Evolutionary conservation across 148 eudicot genomes (phyloP).

Genomic region (Salicornia ramosissima): DNA sequence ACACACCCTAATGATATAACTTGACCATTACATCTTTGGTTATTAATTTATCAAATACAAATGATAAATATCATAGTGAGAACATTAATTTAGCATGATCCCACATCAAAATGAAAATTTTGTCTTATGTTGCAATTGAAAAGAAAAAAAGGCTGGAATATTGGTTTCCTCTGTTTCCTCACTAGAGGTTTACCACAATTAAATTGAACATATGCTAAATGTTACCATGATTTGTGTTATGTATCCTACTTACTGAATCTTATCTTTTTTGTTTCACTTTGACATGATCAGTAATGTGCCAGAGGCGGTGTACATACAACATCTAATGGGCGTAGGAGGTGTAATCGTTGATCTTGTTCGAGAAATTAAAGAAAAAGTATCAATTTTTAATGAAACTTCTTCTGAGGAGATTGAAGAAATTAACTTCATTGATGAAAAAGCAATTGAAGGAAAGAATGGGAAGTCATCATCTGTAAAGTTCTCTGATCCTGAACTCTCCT

Average conservation of each 20-base stretch:
- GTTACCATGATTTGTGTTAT: not conserved
- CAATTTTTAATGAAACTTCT: slow-evolving; percentile 28
- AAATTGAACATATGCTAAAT: no score
- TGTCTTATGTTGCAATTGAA: no score
- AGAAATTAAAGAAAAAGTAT: slow-evolving; percentile 61
- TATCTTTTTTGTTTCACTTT: not conserved
- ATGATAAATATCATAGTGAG: no score
- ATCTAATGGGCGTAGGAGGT: slow-evolving; percentile 76
- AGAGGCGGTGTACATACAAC: slow-evolving; percentile 82
- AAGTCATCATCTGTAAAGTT: slow-evolving; percentile 25
- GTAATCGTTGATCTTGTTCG: slow-evolving; percentile 69
- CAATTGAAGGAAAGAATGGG: slow-evolving; percentile 11
- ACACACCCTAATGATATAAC: no score
- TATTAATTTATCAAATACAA: no score
- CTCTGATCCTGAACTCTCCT: slow-evolving; percentile 42
- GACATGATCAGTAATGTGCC: slow-evolving; percentile 45
- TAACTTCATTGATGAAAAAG: slow-evolving; percentile 12
- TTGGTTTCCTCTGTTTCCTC: no score
- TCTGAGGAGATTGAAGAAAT: slow-evolving; percentile 13
- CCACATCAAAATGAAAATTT: no score
- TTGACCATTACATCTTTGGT: no score
- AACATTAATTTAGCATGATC: no score
- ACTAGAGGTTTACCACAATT: no score
- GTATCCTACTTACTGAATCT: slow-evolving; percentile 1
- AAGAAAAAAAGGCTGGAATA: no score